Base-by-base conservation (phyloP, 352 stramenopile genomes). In the Phytopythium chamaehyphon region DNA sequence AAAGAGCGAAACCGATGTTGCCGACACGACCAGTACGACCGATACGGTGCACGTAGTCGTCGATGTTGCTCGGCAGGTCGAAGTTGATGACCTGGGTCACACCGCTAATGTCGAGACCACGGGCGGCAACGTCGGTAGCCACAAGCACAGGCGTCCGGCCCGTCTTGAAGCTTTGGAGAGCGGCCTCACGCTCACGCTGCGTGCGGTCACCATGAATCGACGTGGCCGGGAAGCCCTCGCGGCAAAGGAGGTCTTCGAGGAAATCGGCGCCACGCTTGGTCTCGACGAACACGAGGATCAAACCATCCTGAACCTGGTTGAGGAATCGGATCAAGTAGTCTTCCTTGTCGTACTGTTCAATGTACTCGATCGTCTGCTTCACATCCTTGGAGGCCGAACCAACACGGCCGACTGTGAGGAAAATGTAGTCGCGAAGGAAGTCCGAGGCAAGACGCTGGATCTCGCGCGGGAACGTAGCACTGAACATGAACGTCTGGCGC, bases 401-500 rank as follows among this genome's bases (percentile, higher is more conserved):
- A 24, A 99, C 97, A 66, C 97, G 86, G 48, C 98, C 98, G 9
- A 99, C 96, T 15, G 96, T 98, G 31, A 99, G 67, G 73, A 99
- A 99, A 63, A 99, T 96, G 71, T 99, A 99, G 70, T 99, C 93
- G 33, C 86, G 69, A 70, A 99, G 72, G 71, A 99, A 99, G 66
- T 99, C 97, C 19, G 84, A 88, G 2, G 98, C 98, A 6, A 98
- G 76, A 24, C 89, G 85, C 79, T 98, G 94, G 55, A 98, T 98
- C 61, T 98, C 93, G 21, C 88, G 78, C 11, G 97, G 97, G 76
- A 99, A 99, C n/a, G 98, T 99, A 2, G 98, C 98, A 66, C 83
- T 98, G 68, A 99, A 99, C 96, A 99, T 98, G 76, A 99, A 98
- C 22, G 96, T 99, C 73, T 99, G 97, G 38, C 97, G 85, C 42